These are phyloP conservation scores for Penicillium palitans DNA, from an alignment of 2,329 filamentous ascomycete species.

Conservation along the genomic window DNA sequence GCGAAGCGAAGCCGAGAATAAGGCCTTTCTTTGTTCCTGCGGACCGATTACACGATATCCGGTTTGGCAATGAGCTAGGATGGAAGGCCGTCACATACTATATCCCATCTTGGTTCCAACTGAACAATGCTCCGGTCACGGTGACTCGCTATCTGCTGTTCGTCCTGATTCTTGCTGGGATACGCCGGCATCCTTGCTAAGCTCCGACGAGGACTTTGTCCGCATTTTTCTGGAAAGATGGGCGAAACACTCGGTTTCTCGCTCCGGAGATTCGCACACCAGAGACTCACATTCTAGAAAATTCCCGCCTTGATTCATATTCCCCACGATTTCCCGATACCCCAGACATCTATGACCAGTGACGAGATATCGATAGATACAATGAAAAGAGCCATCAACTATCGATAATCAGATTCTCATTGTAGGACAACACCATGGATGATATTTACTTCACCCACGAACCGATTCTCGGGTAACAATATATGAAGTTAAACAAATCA, in stretches of 20 bases:
- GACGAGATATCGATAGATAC: constrained; percentile 1
- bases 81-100: background rate
- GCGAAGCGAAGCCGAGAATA: background rate
- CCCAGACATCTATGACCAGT: constrained; percentile 4
- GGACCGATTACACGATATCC: no score
- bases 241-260: background rate
- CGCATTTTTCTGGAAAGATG: background rate
- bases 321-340: constrained; percentile 4
- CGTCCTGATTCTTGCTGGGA: background rate
- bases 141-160: background rate
- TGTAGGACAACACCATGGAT: background rate
- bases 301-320: background rate
- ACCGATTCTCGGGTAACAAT: background rate
- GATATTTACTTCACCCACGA: no score
- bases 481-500: background rate
- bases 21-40: background rate
- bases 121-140: background rate
- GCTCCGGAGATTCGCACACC: background rate
- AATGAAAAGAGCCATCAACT: constrained; percentile 1
- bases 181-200: background rate
- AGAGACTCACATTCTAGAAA: background rate
- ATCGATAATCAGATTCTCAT: background rate
- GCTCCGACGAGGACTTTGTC: background rate
- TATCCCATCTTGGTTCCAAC: background rate
- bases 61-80: background rate